A percentile compares a stretch with the other conserved stretches of the same genome.
These are phyloP conservation scores for Lineolata rhizophorae DNA, from an alignment of 495 filamentous ascomycete species.

Conservation along the genomic window DNA sequence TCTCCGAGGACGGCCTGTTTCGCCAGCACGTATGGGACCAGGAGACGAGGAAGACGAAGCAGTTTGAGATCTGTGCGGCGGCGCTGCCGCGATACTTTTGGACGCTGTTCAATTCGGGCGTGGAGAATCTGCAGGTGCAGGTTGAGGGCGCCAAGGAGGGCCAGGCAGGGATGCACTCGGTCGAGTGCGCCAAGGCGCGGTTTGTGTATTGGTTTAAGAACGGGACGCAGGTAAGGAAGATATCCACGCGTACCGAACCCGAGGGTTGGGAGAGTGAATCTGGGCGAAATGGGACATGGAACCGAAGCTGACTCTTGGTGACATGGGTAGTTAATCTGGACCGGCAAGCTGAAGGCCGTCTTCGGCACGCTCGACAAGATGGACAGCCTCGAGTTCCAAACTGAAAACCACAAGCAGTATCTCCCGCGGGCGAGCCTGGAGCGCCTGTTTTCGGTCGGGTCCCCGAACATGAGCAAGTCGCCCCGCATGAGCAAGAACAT, in stretches of 20 bases:
- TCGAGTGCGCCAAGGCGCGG: too few relatives aligned
- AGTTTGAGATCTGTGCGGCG: conserved; percentile 55
- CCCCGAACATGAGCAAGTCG: conserved; percentile 13
- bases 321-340: conserved; percentile 7
- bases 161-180: too few relatives aligned
- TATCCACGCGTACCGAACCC: too few relatives aligned
- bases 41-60: conserved; percentile 29
- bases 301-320: too few relatives aligned
- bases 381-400: conserved; percentile 14
- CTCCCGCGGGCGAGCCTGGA: conserved; percentile 11
- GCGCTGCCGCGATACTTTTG: conserved; percentile 61
- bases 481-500: conserved; percentile 19
- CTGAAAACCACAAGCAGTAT: conserved; percentile 12
- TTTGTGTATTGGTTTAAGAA: conserved; percentile 17
- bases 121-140: conserved; percentile 57
- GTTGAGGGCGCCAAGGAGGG: conserved; percentile 30
- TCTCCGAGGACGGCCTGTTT: conserved; percentile 46
- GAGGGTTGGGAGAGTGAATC: too few relatives aligned
- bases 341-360: conserved; percentile 14
- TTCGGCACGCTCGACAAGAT: conserved; percentile 14
- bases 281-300: too few relatives aligned
- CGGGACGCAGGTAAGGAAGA: conserved; percentile 14
- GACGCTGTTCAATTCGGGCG: conserved; percentile 64
- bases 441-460: conserved; percentile 7
- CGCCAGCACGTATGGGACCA: conserved; percentile 35